Percentiles rank a stretch among this genome's conserved stretches.
phyloP scores from a whole-genome alignment of 1,139 yeast genomes.

The Geotrichum bryndzae region DNA sequence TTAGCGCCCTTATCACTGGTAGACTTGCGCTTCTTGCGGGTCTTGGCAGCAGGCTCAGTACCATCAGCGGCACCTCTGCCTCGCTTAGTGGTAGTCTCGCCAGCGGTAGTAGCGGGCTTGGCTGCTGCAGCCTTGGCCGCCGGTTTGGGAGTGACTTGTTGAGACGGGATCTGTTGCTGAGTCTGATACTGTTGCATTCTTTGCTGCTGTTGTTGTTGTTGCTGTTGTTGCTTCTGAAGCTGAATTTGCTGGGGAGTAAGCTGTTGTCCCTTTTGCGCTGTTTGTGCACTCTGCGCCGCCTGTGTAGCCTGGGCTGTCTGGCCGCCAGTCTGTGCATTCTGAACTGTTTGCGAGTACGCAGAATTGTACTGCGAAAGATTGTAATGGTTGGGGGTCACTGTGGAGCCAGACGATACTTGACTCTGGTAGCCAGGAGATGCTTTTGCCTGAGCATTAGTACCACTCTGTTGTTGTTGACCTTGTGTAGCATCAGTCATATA shows the following conservation, averaged over 20 bases:
- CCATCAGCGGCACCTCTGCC: neutral
- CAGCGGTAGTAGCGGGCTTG: neutral
- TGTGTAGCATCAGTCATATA: neutral
- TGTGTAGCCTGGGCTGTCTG: neutral
- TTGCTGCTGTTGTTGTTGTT: conserved; percentile 5
- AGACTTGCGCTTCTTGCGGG: neutral
- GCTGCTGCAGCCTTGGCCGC: neutral
- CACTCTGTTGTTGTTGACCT: neutral
- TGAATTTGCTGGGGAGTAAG: neutral
- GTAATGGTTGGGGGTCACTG: neutral
- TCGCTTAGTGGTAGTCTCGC: neutral
- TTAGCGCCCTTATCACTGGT: neutral
- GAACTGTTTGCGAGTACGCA: neutral
- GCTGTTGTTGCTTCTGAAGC: conserved; percentile 2
- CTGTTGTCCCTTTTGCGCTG: neutral
- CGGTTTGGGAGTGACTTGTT: neutral
- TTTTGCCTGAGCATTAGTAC: neutral
- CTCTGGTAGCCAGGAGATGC: neutral
- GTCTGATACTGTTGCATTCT: conserved; percentile 2
- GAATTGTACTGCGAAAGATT: neutral
- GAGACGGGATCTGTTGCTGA: neutral
- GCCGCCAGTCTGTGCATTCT: neutral
- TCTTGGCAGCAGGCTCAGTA: neutral
- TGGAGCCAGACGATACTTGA: neutral
- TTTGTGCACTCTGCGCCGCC: neutral